A percentile compares a stretch with the other conserved stretches of the same genome.
Conservation (phyloP, 1,284 basidiomycete genomes). For the Marasmius oreades region DNA sequence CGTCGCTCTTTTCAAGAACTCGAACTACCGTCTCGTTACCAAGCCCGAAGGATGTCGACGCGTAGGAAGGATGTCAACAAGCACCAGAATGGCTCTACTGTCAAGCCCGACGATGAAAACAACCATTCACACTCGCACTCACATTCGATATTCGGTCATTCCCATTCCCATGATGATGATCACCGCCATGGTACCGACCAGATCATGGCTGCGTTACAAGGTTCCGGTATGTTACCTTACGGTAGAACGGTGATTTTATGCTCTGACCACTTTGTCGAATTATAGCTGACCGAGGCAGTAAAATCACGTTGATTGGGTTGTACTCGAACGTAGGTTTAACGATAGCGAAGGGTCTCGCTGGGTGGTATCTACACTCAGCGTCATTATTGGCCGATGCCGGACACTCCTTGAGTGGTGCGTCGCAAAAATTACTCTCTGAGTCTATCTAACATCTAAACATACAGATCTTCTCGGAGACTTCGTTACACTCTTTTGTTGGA, state of each 20-base stretch:
- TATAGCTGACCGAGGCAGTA: conserved; percentile 75
- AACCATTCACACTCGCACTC: conserved; percentile 36
- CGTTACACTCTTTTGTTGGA: conserved; percentile 91
- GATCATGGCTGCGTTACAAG: conserved; percentile 68
- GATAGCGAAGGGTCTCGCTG: conserved; percentile 78
- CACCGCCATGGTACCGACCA: conserved; percentile 69
- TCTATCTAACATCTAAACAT: conserved; percentile 2
- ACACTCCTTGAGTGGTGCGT: conserved; percentile 85
- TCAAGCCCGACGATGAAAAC: conserved; percentile 12
- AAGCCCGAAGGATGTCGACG: conserved; percentile 29
- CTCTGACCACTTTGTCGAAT: conserved; percentile 8
- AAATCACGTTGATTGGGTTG: conserved; percentile 86
- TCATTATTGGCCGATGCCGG: conserved; percentile 93
- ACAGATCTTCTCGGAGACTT: conserved; percentile 85
- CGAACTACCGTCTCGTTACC: conserved; percentile 24
- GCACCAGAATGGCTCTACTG: conserved; percentile 12
- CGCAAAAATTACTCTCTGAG: conserved; percentile 4
- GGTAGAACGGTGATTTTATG: conserved; percentile 8
- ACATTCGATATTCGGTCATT: conserved; percentile 55
- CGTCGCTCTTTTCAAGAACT: conserved; percentile 2
- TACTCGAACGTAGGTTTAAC: conserved; percentile 84
- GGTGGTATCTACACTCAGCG: conserved; percentile 87
- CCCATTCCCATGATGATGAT: conserved; percentile 65
- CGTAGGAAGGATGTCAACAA: conserved; percentile 12
- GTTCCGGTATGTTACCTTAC: conserved; percentile 48